phyloP scores from a whole-genome alignment of 2,329 filamentous ascomycete genomes.

The Rasamsonia emersonii region DNA sequence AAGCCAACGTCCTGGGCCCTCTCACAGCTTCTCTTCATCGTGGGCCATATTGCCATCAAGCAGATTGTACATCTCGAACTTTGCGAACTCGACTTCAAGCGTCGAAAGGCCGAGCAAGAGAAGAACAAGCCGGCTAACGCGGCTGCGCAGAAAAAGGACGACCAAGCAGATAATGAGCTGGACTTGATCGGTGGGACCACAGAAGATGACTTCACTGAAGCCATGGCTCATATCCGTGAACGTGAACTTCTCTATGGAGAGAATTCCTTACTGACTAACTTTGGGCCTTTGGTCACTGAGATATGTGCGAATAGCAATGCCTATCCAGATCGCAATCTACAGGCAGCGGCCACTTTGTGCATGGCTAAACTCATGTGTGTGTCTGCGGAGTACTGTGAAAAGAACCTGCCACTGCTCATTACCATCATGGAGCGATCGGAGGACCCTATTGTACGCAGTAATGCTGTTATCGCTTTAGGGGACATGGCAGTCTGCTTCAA shows the following conservation, averaged over 20 bases:
- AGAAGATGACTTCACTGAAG: conserved; percentile 86
- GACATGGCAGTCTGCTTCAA: conserved; percentile 99
- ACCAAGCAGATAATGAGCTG: conserved; percentile 72
- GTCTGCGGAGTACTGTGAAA: conserved; percentile 90
- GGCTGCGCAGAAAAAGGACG: conserved; percentile 41
- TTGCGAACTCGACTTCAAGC: conserved; percentile 97
- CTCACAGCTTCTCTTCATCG: conserved; percentile 87
- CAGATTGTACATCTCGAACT: conserved; percentile 97
- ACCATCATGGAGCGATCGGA: conserved; percentile 94
- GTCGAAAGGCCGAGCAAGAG: conserved; percentile 59
- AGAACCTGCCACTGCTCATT: conserved; percentile 84
- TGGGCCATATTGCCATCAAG: conserved; percentile 95
- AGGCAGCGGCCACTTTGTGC: conserved; percentile 87
- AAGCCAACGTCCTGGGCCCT: conserved; percentile 63
- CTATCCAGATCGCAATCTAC: conserved; percentile 81
- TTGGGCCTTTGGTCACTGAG: conserved; percentile 84
- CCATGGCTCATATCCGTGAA: conserved; percentile 75
- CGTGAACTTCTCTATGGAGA: conserved; percentile 75
- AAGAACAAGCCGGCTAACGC: conserved; percentile 38
- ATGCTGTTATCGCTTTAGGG: conserved; percentile 91
- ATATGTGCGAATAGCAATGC: conserved; percentile 91
- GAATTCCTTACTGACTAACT: conserved; percentile 76
- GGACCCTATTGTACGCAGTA: conserved; percentile 86
- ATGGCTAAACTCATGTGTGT: conserved; percentile 99
- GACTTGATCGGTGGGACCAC: conserved; percentile 96